phyloP scores from a whole-genome alignment of 805 yeast genomes.

The Hanseniaspora jakobsenii region DNA sequence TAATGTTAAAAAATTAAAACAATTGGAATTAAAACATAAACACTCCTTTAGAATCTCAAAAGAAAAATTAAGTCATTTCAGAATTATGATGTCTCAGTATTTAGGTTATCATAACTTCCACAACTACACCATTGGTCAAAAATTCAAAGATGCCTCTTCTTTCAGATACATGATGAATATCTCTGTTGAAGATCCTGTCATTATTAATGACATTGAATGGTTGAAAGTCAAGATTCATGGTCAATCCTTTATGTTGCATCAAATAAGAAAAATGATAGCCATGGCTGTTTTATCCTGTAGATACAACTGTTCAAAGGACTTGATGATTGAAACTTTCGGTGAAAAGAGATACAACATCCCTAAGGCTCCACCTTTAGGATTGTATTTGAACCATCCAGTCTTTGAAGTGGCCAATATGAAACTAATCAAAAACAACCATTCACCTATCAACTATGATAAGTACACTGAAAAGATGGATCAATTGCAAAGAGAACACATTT shows the following conservation, averaged over 20 bases:
- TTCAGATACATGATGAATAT: conserved; percentile 69
- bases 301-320: conserved; percentile 67
- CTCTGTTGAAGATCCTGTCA: conserved; percentile 74
- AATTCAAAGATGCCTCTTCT: conserved; percentile 74
- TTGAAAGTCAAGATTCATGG: conserved; percentile 92
- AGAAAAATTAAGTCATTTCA: conserved; percentile 50
- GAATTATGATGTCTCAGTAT: conserved; percentile 59
- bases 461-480: conserved; percentile 63
- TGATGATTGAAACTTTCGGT: conserved; percentile 68
- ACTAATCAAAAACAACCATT: conserved; percentile 64
- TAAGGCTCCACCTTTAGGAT: conserved; percentile 92
- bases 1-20: conserved; percentile 42
- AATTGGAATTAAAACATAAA: conserved; percentile 54
- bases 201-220: conserved; percentile 93
- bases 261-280: conserved; percentile 94
- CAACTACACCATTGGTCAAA: conserved; percentile 73
- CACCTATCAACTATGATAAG: conserved; percentile 53
- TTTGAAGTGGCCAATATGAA: conserved; percentile 72
- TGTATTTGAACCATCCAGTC: conserved; percentile 81
- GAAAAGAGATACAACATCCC: conserved; percentile 75
- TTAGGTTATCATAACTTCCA: conserved; percentile 88
- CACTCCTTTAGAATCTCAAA: conserved; percentile 54
- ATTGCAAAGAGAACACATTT: conserved; percentile 78
- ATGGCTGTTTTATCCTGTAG: conserved; percentile 81
- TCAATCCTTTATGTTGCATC: conserved; percentile 95